These are phyloP conservation scores for Trichophyton mentagrophytes DNA, from an alignment of 2,329 filamentous ascomycete species.

Conservation along the genomic window DNA sequence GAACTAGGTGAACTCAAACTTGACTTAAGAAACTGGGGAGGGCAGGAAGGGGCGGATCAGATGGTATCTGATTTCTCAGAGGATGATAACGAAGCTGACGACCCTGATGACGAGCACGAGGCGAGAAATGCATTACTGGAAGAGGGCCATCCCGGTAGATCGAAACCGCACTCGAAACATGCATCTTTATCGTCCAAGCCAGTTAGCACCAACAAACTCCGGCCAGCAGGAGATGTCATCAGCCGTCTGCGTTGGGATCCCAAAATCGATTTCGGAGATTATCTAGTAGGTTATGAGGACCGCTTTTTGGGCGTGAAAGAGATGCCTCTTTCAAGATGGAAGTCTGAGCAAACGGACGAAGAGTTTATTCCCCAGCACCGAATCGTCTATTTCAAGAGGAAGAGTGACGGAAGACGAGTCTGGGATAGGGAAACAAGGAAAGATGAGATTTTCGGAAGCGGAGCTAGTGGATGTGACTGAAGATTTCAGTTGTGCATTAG, in stretches of 20 bases:
- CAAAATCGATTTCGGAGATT: conserved; percentile 32
- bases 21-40: conserved; percentile 13
- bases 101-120: conserved; percentile 5
- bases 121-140: background rate
- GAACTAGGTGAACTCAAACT: conserved; percentile 13
- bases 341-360: conserved; percentile 41
- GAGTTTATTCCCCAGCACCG: conserved; percentile 46
- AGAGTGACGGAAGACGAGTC: conserved; percentile 29
- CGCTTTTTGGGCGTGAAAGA: conserved; percentile 40
- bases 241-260: conserved; percentile 41
- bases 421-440: conserved; percentile 40
- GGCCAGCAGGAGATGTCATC: conserved; percentile 31
- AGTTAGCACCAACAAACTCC: conserved; percentile 8
- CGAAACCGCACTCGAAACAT: background rate
- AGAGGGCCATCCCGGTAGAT: background rate
- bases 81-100: conserved; percentile 8
- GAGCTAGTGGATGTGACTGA: conserved; percentile 11
- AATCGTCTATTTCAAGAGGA: conserved; percentile 38
- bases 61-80: conserved; percentile 9
- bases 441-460: conserved; percentile 38
- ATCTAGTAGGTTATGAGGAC: conserved; percentile 43
- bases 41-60: conserved; percentile 2
- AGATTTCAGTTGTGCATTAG: too few species aligned
- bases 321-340: conserved; percentile 38
- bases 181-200: background rate